phyloP scores from a whole-genome alignment of 2,329 filamentous ascomycete species.

The Thermomyces lanuginosus region DNA sequence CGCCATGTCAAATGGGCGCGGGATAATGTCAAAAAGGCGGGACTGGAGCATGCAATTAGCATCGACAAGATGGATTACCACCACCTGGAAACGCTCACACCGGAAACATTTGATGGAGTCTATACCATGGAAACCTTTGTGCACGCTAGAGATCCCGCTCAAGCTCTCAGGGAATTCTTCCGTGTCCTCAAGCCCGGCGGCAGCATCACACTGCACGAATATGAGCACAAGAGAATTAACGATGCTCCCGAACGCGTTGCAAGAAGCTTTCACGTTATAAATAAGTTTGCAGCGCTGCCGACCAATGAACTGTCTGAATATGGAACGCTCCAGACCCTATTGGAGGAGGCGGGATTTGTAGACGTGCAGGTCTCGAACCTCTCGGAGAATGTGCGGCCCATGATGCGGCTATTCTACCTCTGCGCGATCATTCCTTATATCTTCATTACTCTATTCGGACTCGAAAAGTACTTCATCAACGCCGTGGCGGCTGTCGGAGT shows the following conservation, averaged over 20 bases:
- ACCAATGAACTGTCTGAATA: constrained; percentile 24
- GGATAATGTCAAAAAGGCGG: constrained; percentile 20
- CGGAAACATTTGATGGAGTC: constrained; percentile 32
- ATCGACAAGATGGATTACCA: constrained; percentile 36
- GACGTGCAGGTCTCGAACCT: constrained; percentile 31
- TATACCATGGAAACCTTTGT: constrained; percentile 44
- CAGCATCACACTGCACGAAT: constrained; percentile 31
- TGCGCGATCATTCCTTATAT: constrained; percentile 33
- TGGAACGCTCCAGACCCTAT: constrained; percentile 26
- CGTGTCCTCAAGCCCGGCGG: constrained; percentile 35
- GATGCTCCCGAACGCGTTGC: constrained; percentile 15
- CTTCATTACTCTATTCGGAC: constrained; percentile 27
- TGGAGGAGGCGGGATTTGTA: constrained; percentile 28
- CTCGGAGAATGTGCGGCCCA: constrained; percentile 33
- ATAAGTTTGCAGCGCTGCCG: constrained; percentile 32
- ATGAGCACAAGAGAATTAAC: constrained; percentile 26
- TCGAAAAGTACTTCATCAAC: constrained; percentile 35
- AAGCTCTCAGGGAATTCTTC: constrained; percentile 32
- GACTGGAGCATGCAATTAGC: constrained; percentile 12
- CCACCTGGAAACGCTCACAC: constrained; percentile 27
- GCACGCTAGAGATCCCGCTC: constrained; percentile 33
- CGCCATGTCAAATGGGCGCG: constrained; percentile 32
- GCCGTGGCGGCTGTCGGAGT: constrained; percentile 21
- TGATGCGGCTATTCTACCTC: constrained; percentile 33
- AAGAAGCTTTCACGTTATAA: constrained; percentile 20